Base-by-base conservation (phyloP, 768 basidiomycete species). In the Hydnomerulius pinastri region DNA sequence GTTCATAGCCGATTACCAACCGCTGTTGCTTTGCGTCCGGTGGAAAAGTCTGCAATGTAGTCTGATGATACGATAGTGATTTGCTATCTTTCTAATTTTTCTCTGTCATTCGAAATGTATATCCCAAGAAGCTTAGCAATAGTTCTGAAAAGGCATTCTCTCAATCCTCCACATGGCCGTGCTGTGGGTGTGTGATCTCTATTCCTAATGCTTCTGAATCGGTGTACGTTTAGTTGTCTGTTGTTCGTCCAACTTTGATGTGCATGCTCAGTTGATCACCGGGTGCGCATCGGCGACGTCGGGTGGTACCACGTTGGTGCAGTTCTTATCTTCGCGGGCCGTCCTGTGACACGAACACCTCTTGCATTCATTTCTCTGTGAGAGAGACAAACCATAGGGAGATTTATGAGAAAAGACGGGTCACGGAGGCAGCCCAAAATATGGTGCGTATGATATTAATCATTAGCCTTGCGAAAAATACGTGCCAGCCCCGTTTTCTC, bases 1-100 rank as follows among this genome's bases (percentile, higher is more conserved):
- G 64, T 64, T 51, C 55, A 63, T 66, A 66, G 48, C 55, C 35
- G 42, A 29, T 45, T 2, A 25, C 20, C 37, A 52, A 24, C 48
- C 47, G 24, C n/a, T 1, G 17, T 21, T 38, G 35, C 50, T 40
- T 8, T 20, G 43, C 32, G 18, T 21, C 27, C 21, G 12, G 18
- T 21, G 48, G 27, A 29, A 33, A 48, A 29, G n/a, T 37, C 11
- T 29, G 30, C 7, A 20, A 39, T 59, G 58, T 59, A 56, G 35
- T 59, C 42, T 47, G 59, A 27, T 46, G 37, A 47, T 60, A 59
- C 38, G 43, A 44, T 59, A 42, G 43, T 38, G 27, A 48, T 30
- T 21, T 28, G 29, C 49, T 61, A 48, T 62, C 48, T 30, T 47
- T 33, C 6, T 59, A 59, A 59, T 59, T 17, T 59, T 38, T 29